Evolutionary conservation across 2,329 filamentous ascomycete species (phyloP).

Genomic region (Botrytis squamosa): DNA sequence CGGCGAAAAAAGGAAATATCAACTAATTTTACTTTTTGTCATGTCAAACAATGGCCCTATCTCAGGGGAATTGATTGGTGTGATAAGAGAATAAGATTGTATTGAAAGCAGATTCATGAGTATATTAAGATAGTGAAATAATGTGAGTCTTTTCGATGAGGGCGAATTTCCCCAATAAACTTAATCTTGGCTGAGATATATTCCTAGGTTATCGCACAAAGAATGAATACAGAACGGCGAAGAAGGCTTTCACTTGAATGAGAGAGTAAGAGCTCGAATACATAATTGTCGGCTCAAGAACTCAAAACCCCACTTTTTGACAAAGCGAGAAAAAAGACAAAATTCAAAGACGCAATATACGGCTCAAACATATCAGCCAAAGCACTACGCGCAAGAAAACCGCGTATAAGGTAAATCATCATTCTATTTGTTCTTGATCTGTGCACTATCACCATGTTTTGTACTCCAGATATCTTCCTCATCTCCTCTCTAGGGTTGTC

Average conservation of each 20-base stretch:
- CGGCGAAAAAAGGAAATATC: too few relatives aligned
- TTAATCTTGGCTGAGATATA: neutral
- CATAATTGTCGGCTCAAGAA: neutral
- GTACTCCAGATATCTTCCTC: neutral
- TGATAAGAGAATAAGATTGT: too few relatives aligned
- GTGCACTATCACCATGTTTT: constrained; percentile 1
- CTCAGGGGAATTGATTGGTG: too few relatives aligned
- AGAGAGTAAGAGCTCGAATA: neutral
- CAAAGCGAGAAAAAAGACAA: neutral
- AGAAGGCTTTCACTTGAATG: neutral
- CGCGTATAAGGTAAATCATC: neutral
- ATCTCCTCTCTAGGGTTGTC: neutral
- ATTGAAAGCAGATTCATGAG: too few relatives aligned
- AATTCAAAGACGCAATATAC: neutral
- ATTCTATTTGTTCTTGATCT: neutral
- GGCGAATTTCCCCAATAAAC: neutral
- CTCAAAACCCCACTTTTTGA: neutral
- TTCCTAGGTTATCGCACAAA: neutral
- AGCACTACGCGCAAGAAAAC: too few relatives aligned
- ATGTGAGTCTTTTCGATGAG: neutral
- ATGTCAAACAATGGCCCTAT: too few relatives aligned
- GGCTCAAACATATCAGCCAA: neutral
- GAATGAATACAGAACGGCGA: neutral
- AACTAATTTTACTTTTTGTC: too few relatives aligned
- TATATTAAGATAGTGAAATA: neutral